Base-by-base conservation (phyloP, 164 flowering plant genomes). In the Echeveria elegans region DNA sequence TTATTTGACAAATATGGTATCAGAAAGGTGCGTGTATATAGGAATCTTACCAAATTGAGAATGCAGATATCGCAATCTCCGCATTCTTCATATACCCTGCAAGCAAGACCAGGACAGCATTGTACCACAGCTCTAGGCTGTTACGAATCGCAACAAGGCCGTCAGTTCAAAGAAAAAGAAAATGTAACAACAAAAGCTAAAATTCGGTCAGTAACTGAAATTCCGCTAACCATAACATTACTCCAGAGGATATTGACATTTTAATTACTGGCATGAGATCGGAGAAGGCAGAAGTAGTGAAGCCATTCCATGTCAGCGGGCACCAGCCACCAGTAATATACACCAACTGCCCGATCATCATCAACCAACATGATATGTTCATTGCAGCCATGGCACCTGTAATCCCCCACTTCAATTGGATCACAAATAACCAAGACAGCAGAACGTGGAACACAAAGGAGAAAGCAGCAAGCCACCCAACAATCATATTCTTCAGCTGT, bases 11-110 rank as follows among this genome's bases (percentile, higher is more conserved):
- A 15, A 15, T 19, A 0, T 48, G 11, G 23, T 6, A 48, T 48
- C 9, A 5, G 3, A 48, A 61, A 61, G 34, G 2, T 23, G 47
- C 3, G 19, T 43, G 2, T 29, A 29, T 60, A 29, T 29, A 32
- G 6, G 4, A 38, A 28, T 1, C 69, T 66, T 48, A 72, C 80
- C 80, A 77, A 50, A 77, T 77, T 16, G 80, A 77, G 69, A 77
- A 75, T 0, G 80, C 76, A 14, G 77, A 70, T 41, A 77, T 68
- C 4, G 73, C 74, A 34, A 63, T 50, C 15, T 64, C 68, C 1
- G 80, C 80, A 72, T 77, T 68, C 65, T 41, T 68, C 73, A 72
- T 63, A 47, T 74, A 74, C 38, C 80, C 77, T 5, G 77, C 76
- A 21, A 77, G 1, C 53, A 77, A 53, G 28, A 77, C 74, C 6